Percentiles rank a stretch among this genome's conserved stretches.
Conservation (phyloP, 2,329 filamentous ascomycete genomes). For the Aspergillus amoenus region DNA sequence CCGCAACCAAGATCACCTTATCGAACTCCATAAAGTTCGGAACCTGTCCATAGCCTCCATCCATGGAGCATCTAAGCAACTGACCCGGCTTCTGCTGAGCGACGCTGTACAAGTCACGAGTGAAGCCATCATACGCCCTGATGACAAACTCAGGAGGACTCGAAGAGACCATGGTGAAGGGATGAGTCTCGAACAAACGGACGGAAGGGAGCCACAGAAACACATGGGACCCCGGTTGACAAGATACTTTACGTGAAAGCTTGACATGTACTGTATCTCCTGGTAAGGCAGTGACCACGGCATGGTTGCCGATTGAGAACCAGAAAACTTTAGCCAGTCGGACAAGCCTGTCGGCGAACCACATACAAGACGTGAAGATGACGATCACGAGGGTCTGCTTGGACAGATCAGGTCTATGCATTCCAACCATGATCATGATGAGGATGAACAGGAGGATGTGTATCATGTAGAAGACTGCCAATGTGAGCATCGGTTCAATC, state of each 20-base stretch:
- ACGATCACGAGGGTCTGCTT: not conserved
- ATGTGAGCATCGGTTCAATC: too few species aligned
- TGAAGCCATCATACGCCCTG: slow-evolving; percentile 1
- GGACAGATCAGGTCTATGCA: not conserved
- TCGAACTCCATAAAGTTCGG: not conserved
- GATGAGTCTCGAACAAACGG: not conserved
- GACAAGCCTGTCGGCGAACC: not conserved
- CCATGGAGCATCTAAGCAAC: not conserved
- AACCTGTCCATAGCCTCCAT: not conserved
- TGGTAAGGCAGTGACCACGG: not conserved
- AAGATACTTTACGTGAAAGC: not conserved
- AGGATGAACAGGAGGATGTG: not conserved
- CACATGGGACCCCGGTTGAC: not conserved
- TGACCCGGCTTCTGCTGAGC: not conserved
- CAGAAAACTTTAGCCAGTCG: not conserved
- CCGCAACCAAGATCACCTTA: not conserved
- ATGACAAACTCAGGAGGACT: not conserved
- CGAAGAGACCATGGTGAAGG: not conserved
- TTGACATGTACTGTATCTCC: not conserved
- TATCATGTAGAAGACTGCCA: too few species aligned
- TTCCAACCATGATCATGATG: slow-evolving; percentile 1
- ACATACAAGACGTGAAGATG: not conserved
- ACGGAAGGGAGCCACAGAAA: not conserved
- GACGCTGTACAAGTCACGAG: not conserved
- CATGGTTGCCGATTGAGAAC: not conserved